Evolutionary conservation across 1,284 basidiomycete species (phyloP), one percentile per base, ranked within the genome.

Genomic region (Phellopilus nigrolimitatus): DNA sequence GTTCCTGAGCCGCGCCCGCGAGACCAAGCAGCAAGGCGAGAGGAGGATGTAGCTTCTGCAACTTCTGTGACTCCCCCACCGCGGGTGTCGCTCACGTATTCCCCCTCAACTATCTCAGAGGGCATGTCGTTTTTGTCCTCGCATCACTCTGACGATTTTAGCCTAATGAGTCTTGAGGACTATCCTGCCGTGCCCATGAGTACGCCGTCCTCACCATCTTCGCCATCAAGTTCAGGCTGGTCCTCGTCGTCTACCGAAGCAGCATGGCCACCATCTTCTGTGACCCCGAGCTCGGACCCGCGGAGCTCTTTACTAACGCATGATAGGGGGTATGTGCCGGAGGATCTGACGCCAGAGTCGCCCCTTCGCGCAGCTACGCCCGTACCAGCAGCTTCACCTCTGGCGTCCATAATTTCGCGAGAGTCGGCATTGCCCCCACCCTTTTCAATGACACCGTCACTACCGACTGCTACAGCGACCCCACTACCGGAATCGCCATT

Each of bases 51-150:
- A n/a, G n/a, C n/a, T n/a, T n/a, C 40, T 49, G 15, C 22, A 19
- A 33, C 38, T 21, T 25, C 67, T 0, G 55, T 78, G 45, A 66
- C 72, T 5, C 75, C 74, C 2, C 74, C 74, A 7, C 71, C 69
- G 4, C 44, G 57, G 39, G 64, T 69, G 15, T 68, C 73, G 31
- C 69, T 73, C 22, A 74, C 78, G 1, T 69, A 76, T 78, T 76
- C 55, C 75, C 77, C 10, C 47, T 64, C 36, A 71, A 68, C n/a
- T 80, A 76, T 50, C 1, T 43, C 50, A 13, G 45, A 43, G 46
- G 73, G 70, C 24, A 63, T 74, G 27, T 86, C 83, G 0, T 88
- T 78, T 62, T 59, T 88, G 48, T 84, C 84, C 1, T 88, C 87
- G 8, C 82, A 84, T 57, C 82, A 88, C 57, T 88, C 86, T 1